Base-by-base conservation (phyloP, 768 basidiomycete species). In the Dacryopinax spathularia region DNA sequence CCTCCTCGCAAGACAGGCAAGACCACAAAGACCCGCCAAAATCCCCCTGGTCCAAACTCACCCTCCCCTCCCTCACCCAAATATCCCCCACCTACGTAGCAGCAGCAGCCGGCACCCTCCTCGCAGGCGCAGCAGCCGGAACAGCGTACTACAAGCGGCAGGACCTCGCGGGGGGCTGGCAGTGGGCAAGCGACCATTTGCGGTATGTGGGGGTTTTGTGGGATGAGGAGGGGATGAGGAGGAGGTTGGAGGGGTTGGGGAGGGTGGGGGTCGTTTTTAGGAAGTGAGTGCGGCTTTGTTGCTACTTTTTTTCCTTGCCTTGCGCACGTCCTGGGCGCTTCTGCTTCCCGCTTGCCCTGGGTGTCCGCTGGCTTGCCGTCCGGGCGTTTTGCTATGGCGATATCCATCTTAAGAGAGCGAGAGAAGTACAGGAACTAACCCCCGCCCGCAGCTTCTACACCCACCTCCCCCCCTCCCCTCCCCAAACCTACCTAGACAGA, bases 131-230 rank as follows among this genome's bases (percentile, higher is more conserved):
- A 3, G 89, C 89, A 3, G 89, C 86, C 16, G 88, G 90, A 0
- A 83, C 88, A 1, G 90, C 89, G 5, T 94, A 91, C 70, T 87
- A 87, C 75, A 84, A 85, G 64, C 82, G 87, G 61, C 84, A 89
- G 13, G 88, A 91, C 29, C 74, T 96, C 33, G 80, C 80, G 5
- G 78, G 78, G 41, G 83, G 88, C 1, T 87, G 87, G 68, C 75
- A 78, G 12, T 92, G 86, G 85, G 85, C 85, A 1, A 84, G 80
- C 33, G 92, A 94, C 68, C 93, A 97, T 72, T 82, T 96, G 84
- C 88, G 86, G 70, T 97, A 87, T 72, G 85, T 94, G 9, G 83
- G 88, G 41, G 88, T 79, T 67, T 74, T 96, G 33, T 95, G 92
- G 93, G 85, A 94, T 68, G 83, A 85, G 67, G 77, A 79, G 22